These are phyloP conservation scores for Amorphotheca resinae DNA, from an alignment of 495 filamentous ascomycete species.

Conservation along the genomic window DNA sequence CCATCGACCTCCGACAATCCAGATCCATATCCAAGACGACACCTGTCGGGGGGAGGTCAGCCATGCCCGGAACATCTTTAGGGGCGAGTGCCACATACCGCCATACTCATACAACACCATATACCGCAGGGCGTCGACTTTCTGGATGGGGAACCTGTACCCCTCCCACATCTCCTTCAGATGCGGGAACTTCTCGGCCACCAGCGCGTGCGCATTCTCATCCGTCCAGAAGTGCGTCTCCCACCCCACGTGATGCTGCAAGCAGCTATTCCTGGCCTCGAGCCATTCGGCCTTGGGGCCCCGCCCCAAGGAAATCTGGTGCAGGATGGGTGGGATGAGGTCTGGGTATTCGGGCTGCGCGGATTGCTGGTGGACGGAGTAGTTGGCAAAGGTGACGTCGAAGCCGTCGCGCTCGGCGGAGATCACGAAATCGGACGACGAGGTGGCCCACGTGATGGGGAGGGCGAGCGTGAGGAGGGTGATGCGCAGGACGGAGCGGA, in stretches of 20 bases:
- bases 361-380: conserved; percentile 21
- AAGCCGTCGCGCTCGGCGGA: conserved; percentile 23
- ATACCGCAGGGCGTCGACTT: conserved; percentile 26
- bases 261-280: conserved; percentile 24
- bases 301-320: conserved; percentile 27
- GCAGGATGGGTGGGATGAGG: conserved; percentile 26
- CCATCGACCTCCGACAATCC: conserved; percentile 27
- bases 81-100: conserved; percentile 5
- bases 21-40: conserved; percentile 32
- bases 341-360: conserved; percentile 22
- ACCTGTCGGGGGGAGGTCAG: no score
- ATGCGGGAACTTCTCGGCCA: conserved; percentile 23
- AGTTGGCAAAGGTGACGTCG: conserved; percentile 29
- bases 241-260: conserved; percentile 28
- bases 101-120: conserved; percentile 28
- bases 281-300: conserved; percentile 18
- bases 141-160: conserved; percentile 27
- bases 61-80: no score
- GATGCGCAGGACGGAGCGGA: conserved; percentile 18
- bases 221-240: conserved; percentile 27
- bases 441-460: conserved; percentile 20
- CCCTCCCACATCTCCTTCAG: conserved; percentile 9
- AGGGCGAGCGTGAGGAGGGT: conserved; percentile 22
- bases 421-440: conserved; percentile 21
- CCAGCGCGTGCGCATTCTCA: conserved; percentile 22